Evolutionary conservation across 345 rosid species (phyloP).

Genomic region (Eucalyptus urophylla): DNA sequence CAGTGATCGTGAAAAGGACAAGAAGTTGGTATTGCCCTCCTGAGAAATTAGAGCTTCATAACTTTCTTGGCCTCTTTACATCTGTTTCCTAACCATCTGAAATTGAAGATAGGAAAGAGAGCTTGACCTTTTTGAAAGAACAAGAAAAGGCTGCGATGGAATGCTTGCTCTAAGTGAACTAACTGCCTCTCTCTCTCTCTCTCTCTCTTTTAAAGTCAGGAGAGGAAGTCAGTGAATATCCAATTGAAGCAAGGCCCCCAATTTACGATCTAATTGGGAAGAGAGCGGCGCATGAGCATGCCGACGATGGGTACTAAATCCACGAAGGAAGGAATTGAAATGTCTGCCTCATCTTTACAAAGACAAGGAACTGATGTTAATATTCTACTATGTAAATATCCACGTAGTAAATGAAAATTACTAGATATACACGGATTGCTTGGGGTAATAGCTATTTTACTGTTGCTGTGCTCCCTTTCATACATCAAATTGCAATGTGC

Average conservation of each 20-base stretch:
- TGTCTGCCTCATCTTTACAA: not conserved
- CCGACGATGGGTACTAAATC: not conserved
- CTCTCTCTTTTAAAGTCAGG: not conserved
- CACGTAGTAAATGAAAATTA: not conserved
- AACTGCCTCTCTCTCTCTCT: too few species aligned
- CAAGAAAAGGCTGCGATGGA: not conserved
- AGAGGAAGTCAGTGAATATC: not conserved
- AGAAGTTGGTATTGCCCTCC: not conserved
- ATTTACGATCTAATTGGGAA: not conserved
- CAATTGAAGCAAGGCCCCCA: not conserved
- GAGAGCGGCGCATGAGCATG: not conserved
- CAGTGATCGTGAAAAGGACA: not conserved
- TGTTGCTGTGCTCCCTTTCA: not conserved
- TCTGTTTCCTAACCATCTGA: not conserved
- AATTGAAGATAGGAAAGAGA: not conserved
- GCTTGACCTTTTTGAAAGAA: not conserved
- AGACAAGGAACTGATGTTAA: not conserved
- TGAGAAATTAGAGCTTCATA: not conserved
- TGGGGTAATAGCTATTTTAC: not conserved
- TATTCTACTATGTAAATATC: not conserved
- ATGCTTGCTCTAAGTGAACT: too few species aligned
- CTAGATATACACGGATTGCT: not conserved
- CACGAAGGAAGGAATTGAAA: not conserved
- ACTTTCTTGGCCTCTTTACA: not conserved
- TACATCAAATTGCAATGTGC: not conserved